Evolutionary conservation across 225 moss, liverwort and hornwort genomes (phyloP).

Genomic region (Straminergon stramineum): DNA sequence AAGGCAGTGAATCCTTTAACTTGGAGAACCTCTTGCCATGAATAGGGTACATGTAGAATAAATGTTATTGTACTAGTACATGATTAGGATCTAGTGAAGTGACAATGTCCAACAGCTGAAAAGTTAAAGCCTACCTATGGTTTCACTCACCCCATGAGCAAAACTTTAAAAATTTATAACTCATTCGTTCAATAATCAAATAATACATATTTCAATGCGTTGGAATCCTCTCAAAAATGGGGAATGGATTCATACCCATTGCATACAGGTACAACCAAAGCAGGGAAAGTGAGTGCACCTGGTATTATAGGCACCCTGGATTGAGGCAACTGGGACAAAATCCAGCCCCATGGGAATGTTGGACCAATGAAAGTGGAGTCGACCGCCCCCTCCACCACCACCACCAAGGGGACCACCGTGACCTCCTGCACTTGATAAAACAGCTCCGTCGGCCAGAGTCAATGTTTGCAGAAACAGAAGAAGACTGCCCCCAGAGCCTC

Average conservation of each 20-base stretch:
- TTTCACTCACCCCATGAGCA: neutral
- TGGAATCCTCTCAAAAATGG: neutral
- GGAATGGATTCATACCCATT: neutral
- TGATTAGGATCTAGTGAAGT: neutral
- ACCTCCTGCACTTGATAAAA: conserved; percentile 55
- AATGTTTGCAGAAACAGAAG: conserved; percentile 81
- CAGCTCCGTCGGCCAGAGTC: neutral
- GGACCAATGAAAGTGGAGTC: conserved; percentile 96
- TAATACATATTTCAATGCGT: neutral
- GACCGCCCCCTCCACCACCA: conserved; percentile 90
- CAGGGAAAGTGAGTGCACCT: conserved; percentile 29
- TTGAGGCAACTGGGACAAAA: conserved; percentile 57
- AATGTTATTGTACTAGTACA: neutral
- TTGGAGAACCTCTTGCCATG: neutral
- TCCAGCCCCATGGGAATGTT: conserved; percentile 88
- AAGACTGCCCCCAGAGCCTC: conserved; percentile 93
- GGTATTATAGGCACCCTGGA: conserved; percentile 66
- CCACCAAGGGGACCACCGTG: conserved; percentile 72
- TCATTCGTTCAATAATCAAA: neutral
- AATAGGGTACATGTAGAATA: neutral
- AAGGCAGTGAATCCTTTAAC: neutral
- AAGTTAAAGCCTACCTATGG: neutral
- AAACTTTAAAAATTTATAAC: neutral
- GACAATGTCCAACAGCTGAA: neutral
- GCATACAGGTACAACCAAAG: neutral